Base-by-base conservation (phyloP, 805 yeast genomes). In the Kazachstania bromeliacearum region DNA sequence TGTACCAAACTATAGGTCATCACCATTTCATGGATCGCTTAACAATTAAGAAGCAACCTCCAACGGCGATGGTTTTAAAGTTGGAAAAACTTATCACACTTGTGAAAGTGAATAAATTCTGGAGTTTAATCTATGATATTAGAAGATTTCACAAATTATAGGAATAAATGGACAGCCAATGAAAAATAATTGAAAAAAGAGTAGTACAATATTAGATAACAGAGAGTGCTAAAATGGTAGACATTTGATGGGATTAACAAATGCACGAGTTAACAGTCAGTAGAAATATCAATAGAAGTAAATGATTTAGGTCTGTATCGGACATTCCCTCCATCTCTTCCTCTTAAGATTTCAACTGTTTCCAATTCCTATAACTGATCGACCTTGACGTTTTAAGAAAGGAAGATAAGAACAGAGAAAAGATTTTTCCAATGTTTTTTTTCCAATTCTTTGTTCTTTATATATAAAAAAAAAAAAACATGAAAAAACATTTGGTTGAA, bases 21-120 rank as follows among this genome's bases (percentile, higher is more conserved):
- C 95, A 80, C 88, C 83, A 70, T 77, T 79, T 84, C 94, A 84
- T 84, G 94, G 87, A 75, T 79, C 81, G 72, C 79, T 68, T 62
- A 61, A 66, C 70, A 69, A 25, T 35, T 47, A 52, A 62, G 61
- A 65, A 70, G 85, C 85, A 79, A 80, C 94, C 95, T 85, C 87
- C 61, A 79, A 79, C 84, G 75, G 88, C 95, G 85, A 85, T 85
- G 96, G 96, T 85, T 85, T 85, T 85, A 84, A 81, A 79, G 85
- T 75, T 78, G 92, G 65, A 47, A 46, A 41, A 27, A 24, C n/a
- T 19, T 26, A 15, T 10, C n/a, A 21, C 14, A 7, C 31, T 20
- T 34, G 26, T 33, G 21, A 24, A 22, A 34, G 22, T 20, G 23
- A 14, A 12, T 24, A 19, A 22, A 27, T 23, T 31, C 16, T 39